These are phyloP conservation scores for Carex parvula DNA, from an alignment of 176 grass and related monocot species.

Conservation along the genomic window DNA sequence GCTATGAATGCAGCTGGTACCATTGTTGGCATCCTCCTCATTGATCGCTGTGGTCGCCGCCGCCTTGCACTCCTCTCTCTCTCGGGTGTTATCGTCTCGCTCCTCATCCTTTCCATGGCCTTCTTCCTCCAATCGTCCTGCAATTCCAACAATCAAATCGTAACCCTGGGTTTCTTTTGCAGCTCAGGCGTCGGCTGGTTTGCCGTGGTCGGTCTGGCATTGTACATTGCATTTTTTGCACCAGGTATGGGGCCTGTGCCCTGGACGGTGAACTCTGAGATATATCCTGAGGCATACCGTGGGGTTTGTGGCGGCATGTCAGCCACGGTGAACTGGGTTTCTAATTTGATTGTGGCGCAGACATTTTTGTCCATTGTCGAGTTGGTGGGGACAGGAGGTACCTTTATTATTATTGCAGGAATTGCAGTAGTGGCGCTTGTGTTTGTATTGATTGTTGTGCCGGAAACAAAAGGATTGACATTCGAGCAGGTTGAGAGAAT, in stretches of 20 bases:
- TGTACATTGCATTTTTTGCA: conserved; percentile 74
- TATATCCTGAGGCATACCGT: conserved; percentile 81
- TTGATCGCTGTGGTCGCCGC: conserved; percentile 78
- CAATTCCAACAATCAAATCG: conserved; percentile 7
- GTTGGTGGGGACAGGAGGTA: conserved; percentile 53
- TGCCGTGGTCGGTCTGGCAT: conserved; percentile 54
- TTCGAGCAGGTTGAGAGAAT: conserved; percentile 77
- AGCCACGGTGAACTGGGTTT: conserved; percentile 84
- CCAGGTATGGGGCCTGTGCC: conserved; percentile 95
- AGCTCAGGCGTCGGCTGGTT: conserved; percentile 54
- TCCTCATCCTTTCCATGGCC: conserved; percentile 56
- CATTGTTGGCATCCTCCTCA: conserved; percentile 83
- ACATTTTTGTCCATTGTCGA: conserved; percentile 71
- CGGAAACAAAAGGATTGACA: conserved; percentile 77
- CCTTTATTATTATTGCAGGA: conserved; percentile 70
- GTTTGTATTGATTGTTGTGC: conserved; percentile 65
- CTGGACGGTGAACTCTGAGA: conserved; percentile 90
- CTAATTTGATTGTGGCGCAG: conserved; percentile 80
- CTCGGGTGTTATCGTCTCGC: conserved; percentile 56
- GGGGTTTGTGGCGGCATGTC: conserved; percentile 91
- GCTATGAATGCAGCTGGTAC: conserved; percentile 71
- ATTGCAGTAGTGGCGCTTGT: conserved; percentile 57
- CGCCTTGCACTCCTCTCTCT: conserved; percentile 64
- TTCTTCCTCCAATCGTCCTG: conserved; percentile 61
- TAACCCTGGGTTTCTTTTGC: background rate